phyloP scores from a whole-genome alignment of 345 rosid species.

The Populus alba region DNA sequence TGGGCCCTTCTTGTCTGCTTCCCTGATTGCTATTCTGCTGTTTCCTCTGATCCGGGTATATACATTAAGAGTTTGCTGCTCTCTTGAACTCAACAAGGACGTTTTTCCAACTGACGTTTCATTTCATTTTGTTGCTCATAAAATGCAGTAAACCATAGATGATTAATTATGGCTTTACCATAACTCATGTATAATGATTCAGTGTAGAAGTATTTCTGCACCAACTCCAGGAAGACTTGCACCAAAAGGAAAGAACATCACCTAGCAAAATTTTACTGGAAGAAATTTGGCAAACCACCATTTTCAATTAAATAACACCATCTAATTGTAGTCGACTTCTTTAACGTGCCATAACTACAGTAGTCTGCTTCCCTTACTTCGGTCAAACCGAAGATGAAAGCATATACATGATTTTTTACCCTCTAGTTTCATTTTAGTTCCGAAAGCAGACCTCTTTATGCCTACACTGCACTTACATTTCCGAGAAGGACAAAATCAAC shows the following conservation, averaged over 20 bases:
- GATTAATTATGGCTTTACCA: background rate
- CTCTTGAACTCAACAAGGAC: background rate
- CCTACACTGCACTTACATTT: background rate
- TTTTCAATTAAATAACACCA: background rate
- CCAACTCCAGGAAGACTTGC: background rate
- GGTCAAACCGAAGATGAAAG: background rate
- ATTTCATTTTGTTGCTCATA: background rate
- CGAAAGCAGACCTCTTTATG: background rate
- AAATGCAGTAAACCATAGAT: slow-evolving; percentile 13
- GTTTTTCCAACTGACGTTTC: background rate
- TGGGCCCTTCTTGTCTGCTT: slow-evolving; percentile 74
- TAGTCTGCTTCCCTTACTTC: background rate
- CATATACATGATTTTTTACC: background rate
- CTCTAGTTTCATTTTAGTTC: background rate
- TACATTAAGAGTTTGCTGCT: background rate
- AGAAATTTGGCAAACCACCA: background rate
- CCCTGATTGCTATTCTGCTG: slow-evolving; percentile 47
- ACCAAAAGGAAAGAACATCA: background rate
- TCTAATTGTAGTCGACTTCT: background rate
- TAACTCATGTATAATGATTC: background rate
- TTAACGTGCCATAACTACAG: background rate
- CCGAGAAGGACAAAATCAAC: background rate
- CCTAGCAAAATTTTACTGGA: background rate
- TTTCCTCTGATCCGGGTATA: slow-evolving; percentile 69
- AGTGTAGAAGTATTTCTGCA: background rate